Base-by-base conservation (phyloP, 1,284 basidiomycete species). In the Grifola frondosa region DNA sequence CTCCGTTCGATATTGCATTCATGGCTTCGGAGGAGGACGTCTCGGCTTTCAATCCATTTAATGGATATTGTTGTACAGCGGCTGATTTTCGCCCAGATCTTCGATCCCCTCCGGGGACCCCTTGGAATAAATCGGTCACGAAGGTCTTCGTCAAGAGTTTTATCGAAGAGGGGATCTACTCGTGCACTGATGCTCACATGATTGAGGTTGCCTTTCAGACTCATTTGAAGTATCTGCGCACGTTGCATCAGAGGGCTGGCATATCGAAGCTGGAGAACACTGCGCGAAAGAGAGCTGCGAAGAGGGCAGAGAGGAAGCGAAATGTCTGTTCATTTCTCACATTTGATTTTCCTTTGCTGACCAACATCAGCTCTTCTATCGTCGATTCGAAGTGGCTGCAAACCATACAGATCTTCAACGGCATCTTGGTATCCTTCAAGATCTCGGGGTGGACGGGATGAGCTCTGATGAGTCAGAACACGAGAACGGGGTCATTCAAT, bases 171-270 rank as follows among this genome's bases (percentile, higher is more conserved):
- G n/a, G n/a, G n/a, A 5, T 28, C 11, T 16, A 35, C n/a, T 33
- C 31, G 3, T 2, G 5, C 15, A 20, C 20, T 6, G 16, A 32
- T n/a, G n/a, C 22, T 11, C 13, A 33, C 1, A 15, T 16, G 12
- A 21, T 42, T 4, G 11, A 21, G 16, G 25, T 28, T 3, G 19
- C 30, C 16, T 42, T 42, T 21, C 5, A 17, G 4, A 28, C 25
- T n/a, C 40, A 42, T n/a, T 33, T 42, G n/a, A 42, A 30, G 25
- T 42, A 42, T n/a, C 40, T 42, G 12, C 29, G 40, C 32, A 38
- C 9, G 26, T 38, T 22, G 25, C 25, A 38, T 16, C 12, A 19
- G 26, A 7, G 22, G 1, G 8, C 17, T n/a, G n/a, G n/a, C n/a
- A n/a, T n/a, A 6, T 9, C 17, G 2, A 21, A 38, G n/a, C 26